Percentiles rank a stretch among this genome's conserved stretches.
Evolutionary conservation across 2,329 filamentous ascomycete species (phyloP).

Genomic region (Aspergillus texensis): DNA sequence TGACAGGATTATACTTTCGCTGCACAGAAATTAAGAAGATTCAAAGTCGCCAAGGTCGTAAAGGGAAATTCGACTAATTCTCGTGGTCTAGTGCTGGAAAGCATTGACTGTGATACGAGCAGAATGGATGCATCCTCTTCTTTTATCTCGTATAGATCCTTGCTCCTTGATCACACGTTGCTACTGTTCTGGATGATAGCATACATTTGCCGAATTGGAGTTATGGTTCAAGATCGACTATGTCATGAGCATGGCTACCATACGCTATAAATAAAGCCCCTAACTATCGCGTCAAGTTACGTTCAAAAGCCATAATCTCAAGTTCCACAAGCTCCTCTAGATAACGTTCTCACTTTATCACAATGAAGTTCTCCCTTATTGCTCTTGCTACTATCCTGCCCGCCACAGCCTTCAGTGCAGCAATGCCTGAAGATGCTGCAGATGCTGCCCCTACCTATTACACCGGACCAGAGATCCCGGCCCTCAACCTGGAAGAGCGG

Average conservation of each 20-base stretch:
- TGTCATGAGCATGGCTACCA: accelerated
- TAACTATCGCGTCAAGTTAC: background rate
- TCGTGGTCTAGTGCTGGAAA: background rate
- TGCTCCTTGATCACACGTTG: background rate
- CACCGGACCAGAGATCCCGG: background rate
- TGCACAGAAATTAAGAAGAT: background rate
- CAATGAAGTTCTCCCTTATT: background rate
- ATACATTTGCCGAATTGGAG: background rate
- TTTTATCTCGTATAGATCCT: background rate
- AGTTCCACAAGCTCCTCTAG: background rate
- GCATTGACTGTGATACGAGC: background rate
- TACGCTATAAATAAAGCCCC: background rate
- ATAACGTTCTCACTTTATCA: background rate
- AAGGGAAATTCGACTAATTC: background rate
- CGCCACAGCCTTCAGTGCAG: background rate
- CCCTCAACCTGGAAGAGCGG: background rate
- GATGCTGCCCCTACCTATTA: background rate
- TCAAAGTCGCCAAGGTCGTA: background rate
- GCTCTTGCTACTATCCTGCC: background rate
- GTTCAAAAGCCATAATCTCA: background rate
- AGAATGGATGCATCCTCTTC: background rate
- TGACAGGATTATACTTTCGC: background rate
- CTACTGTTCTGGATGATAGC: background rate
- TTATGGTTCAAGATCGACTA: background rate
- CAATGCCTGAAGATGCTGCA: background rate